Conservation (phyloP, 257 asterid genomes). For the Fraxinus pennsylvanica region DNA sequence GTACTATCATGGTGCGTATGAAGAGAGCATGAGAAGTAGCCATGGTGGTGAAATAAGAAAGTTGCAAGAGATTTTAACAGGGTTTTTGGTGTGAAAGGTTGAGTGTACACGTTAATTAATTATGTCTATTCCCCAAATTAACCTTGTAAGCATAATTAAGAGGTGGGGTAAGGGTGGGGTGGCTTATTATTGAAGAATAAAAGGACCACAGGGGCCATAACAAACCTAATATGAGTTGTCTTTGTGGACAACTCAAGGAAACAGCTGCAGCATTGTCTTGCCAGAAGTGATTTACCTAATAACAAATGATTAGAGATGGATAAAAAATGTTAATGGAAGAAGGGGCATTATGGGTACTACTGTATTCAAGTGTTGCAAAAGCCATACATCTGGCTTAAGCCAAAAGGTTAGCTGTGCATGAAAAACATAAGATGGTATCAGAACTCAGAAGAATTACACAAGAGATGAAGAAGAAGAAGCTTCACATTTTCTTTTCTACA, state of each 20-base stretch:
- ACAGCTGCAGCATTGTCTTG: conserved; percentile 22
- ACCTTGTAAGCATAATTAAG: conserved; percentile 19
- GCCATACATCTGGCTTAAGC: conserved; percentile 34
- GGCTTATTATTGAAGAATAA: conserved; percentile 4
- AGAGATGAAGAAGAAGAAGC: conserved; percentile 18
- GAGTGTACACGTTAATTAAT: conserved; percentile 32
- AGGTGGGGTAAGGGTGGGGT: neutral
- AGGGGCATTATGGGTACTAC: conserved; percentile 27
- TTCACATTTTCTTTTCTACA: conserved; percentile 25
- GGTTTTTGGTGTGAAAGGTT: conserved; percentile 40
- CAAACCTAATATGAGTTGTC: neutral
- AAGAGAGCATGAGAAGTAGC: conserved; percentile 26
- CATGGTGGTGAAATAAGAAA: conserved; percentile 29
- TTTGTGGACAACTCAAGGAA: neutral
- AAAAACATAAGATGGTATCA: conserved; percentile 17
- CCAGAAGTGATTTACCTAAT: conserved; percentile 38
- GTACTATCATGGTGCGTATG: conserved; percentile 19
- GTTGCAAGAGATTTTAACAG: conserved; percentile 28
- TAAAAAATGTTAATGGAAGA: neutral
- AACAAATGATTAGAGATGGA: conserved; percentile 20
- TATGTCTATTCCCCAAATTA: conserved; percentile 21
- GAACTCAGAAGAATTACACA: conserved; percentile 27
- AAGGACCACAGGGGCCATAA: neutral
- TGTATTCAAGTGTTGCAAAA: conserved; percentile 26
- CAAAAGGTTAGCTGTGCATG: conserved; percentile 39